Percentiles rank a stretch among this genome's conserved stretches.
Conservation (phyloP, 2,329 filamentous ascomycete genomes). For the Xylaria sp. region DNA sequence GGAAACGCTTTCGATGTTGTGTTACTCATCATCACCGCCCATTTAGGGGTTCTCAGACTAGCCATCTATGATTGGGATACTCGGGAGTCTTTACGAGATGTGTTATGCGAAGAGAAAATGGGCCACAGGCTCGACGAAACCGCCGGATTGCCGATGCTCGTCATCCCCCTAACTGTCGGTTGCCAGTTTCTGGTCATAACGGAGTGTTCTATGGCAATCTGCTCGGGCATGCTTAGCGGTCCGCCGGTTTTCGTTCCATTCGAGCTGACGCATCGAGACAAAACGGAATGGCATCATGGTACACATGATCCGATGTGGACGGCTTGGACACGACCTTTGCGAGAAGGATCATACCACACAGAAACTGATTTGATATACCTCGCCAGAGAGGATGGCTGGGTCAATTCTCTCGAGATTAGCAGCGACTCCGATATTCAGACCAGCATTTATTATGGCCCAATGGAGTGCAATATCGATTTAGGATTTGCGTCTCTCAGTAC, state of each 20-base stretch:
- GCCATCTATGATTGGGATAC: slow-evolving; percentile 70
- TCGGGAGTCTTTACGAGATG: slow-evolving; percentile 57
- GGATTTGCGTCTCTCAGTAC: slow-evolving; percentile 83
- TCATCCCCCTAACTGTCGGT: slow-evolving; percentile 77
- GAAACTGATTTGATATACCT: slow-evolving; percentile 84
- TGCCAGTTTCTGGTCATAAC: slow-evolving; percentile 77
- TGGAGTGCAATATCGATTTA: slow-evolving; percentile 78
- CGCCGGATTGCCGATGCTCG: slow-evolving; percentile 70
- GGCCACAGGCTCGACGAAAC: slow-evolving; percentile 62
- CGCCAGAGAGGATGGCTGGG: slow-evolving; percentile 84
- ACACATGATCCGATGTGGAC: slow-evolving; percentile 73
- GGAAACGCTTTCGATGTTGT: slow-evolving; percentile 77
- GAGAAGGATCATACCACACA: slow-evolving; percentile 69
- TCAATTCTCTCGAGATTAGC: slow-evolving; percentile 77
- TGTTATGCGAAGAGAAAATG: slow-evolving; percentile 58
- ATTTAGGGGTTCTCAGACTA: slow-evolving; percentile 61
- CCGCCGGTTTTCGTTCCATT: slow-evolving; percentile 60
- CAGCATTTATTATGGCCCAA: slow-evolving; percentile 69
- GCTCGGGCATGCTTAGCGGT: slow-evolving; percentile 63
- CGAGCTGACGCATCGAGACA: slow-evolving; percentile 52
- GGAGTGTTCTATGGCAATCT: slow-evolving; percentile 66
- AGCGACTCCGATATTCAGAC: slow-evolving; percentile 64
- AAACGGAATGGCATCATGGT: slow-evolving; percentile 60
- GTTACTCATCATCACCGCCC: slow-evolving; percentile 72
- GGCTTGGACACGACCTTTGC: slow-evolving; percentile 82